These are phyloP conservation scores for Coniophora puteana DNA, from an alignment of 1,284 basidiomycete genomes.

Conservation along the genomic window DNA sequence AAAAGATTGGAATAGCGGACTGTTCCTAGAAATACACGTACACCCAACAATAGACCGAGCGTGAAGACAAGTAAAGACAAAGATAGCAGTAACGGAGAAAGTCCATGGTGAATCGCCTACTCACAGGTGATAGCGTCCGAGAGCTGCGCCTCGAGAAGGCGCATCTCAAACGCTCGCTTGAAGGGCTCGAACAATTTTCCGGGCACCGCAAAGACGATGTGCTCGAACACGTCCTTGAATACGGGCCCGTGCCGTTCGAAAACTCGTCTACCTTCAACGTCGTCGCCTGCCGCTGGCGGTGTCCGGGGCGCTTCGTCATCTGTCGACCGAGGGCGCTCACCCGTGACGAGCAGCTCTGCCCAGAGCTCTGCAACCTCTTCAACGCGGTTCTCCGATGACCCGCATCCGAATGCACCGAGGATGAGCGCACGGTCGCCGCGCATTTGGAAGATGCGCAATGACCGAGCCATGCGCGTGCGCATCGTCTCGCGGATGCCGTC, in stretches of 20 bases:
- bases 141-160: constrained; percentile 38
- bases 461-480: constrained; percentile 33
- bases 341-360: constrained; percentile 45
- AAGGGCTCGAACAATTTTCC: constrained; percentile 35
- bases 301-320: constrained; percentile 15
- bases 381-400: constrained; percentile 38
- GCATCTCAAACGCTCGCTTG: constrained; percentile 38
- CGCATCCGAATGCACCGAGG: constrained; percentile 47
- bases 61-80: neutral
- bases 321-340: no score
- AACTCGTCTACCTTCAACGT: no score
- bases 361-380: constrained; percentile 38
- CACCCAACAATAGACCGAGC: neutral
- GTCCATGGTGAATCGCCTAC: constrained; percentile 17
- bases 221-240: constrained; percentile 40
- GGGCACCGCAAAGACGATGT: constrained; percentile 42
- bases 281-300: constrained; percentile 15
- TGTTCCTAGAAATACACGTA: neutral
- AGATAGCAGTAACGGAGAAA: neutral
- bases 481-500: constrained; percentile 36
- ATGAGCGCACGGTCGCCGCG: constrained; percentile 40
- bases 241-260: constrained; percentile 19
- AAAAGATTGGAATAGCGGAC: neutral
- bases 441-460: constrained; percentile 41
- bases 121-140: constrained; percentile 25